Base-by-base conservation (phyloP, 345 rosid species). In the Toxicodendron radicans region DNA sequence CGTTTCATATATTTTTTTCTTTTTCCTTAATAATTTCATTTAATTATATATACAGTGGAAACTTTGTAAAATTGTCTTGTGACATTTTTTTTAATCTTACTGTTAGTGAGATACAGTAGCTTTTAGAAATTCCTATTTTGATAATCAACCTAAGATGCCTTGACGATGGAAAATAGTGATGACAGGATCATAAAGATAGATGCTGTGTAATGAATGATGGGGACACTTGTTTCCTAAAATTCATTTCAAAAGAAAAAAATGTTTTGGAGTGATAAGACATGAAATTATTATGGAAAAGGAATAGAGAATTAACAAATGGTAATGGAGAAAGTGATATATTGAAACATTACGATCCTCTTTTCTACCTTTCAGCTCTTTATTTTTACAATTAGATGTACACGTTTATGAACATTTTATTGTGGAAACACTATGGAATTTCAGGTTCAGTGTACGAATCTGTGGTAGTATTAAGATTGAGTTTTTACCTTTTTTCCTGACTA, bases 61-160 rank as follows among this genome's bases (percentile, higher is more conserved):
- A 66, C 43, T 59, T 53, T 69, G 75, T 69, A 63, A 46, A 69
- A 73, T 74, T 38, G 57, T 72, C 13, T 74, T 3, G 53, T 23
- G 73, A 43, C 54, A 0, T 8, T 70, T 56, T 41, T 58, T 18
- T 27, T 38, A 38, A 20, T 70, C 27, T 13, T 53, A 33, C 48
- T 20, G 58, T 21, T 23, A 14, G 43, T 57, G 53, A 58, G 33
- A 71, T 43, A 21, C 41, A 33, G 24, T 58, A 16, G 65, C 53
- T 58, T 70, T 70, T 35, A 53, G 30, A 54, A 53, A 53, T 17
- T 53, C 32, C n/a, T 53, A 53, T 21, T 38, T 54, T 53, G 45
- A 17, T n/a, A 1, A 33, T 67, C 43, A 32, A 16, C 8, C 32
- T 35, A 12, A 51, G 38, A 45, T 65, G 53, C 33, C 14, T 17